These are phyloP conservation scores for Paramecium primaurelia DNA, from an alignment of 73 alveolate species.

Conservation along the genomic window DNA sequence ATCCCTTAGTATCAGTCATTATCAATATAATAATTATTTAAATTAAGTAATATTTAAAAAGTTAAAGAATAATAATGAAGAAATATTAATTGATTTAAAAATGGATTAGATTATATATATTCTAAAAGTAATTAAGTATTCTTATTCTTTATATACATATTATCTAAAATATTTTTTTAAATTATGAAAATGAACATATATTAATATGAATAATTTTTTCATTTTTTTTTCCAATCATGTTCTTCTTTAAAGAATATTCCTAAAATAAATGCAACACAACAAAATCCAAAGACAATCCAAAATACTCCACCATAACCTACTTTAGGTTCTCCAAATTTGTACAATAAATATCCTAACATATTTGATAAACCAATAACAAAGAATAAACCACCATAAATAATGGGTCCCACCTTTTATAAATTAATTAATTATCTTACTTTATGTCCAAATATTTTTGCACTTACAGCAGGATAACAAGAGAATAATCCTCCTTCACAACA, in stretches of 20 bases:
- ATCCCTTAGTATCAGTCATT: conserved; percentile 59
- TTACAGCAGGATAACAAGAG: conserved; percentile 13
- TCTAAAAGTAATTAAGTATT: too few relatives aligned
- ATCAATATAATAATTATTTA: not conserved
- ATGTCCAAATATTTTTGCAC: conserved; percentile 35
- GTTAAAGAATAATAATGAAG: not conserved
- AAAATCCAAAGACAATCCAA: conserved; percentile 23
- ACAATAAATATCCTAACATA: conserved; percentile 24
- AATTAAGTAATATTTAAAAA: not conserved
- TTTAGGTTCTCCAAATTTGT: not conserved
- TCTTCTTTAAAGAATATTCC: conserved; percentile 21
- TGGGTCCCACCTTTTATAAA: not conserved
- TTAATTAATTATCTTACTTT: not conserved
- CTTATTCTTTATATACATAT: not conserved
- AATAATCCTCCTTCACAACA: conserved; percentile 32
- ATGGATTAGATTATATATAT: too few relatives aligned
- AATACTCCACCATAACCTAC: conserved; percentile 4
- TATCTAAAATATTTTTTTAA: not conserved
- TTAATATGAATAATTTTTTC: not conserved
- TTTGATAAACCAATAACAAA: conserved; percentile 14
- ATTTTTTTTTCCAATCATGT: conserved; percentile 33
- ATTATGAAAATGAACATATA: not conserved
- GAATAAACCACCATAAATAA: conserved; percentile 35
- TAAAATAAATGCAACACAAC: not conserved
- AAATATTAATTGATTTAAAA: too few relatives aligned